Evolutionary conservation across 495 filamentous ascomycete species (phyloP).

Genomic region (Lichina pygmaea): DNA sequence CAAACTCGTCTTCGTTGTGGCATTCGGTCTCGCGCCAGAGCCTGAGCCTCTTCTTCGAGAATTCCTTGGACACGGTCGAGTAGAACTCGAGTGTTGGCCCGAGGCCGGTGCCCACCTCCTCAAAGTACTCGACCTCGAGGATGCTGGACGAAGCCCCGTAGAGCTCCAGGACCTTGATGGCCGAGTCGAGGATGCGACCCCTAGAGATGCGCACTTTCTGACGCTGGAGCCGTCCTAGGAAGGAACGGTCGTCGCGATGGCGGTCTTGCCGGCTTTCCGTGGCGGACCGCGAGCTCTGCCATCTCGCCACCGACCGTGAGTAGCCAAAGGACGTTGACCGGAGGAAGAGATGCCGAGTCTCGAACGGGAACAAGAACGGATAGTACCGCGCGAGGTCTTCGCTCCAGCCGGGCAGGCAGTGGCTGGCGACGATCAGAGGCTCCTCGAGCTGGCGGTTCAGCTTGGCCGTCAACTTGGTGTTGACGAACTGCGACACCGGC

Average conservation of each 20-base stretch:
- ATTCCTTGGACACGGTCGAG: slow-evolving; percentile 90
- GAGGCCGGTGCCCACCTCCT: slow-evolving; percentile 90
- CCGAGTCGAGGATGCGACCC: slow-evolving; percentile 79
- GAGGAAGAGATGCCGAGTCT: slow-evolving; percentile 88
- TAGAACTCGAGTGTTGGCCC: slow-evolving; percentile 97
- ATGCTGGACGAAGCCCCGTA: slow-evolving; percentile 90
- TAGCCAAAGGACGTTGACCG: slow-evolving; percentile 98
- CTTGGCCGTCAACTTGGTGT: slow-evolving; percentile 97
- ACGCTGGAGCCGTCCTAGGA: slow-evolving; percentile 78
- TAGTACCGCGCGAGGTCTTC: slow-evolving; percentile 90
- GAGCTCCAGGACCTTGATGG: slow-evolving; percentile 97
- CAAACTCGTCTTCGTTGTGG: slow-evolving; percentile 50
- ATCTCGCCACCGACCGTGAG: slow-evolving; percentile 86
- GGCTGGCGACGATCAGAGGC: slow-evolving; percentile 93
- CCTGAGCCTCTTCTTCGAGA: slow-evolving; percentile 87
- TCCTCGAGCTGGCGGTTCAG: slow-evolving; percentile 93
- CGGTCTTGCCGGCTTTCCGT: slow-evolving; percentile 58
- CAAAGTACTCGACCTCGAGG: slow-evolving; percentile 94
- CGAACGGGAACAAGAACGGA: slow-evolving; percentile 97
- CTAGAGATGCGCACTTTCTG: slow-evolving; percentile 95
- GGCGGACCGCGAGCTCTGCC: slow-evolving; percentile 72
- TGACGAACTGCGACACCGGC: slow-evolving; percentile 85
- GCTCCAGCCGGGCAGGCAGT: slow-evolving; percentile 87
- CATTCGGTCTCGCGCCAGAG: slow-evolving; percentile 86
- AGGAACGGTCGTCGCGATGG: slow-evolving; percentile 66